phyloP scores from a whole-genome alignment of 257 asterid genomes.

The Ballota nigra region DNA sequence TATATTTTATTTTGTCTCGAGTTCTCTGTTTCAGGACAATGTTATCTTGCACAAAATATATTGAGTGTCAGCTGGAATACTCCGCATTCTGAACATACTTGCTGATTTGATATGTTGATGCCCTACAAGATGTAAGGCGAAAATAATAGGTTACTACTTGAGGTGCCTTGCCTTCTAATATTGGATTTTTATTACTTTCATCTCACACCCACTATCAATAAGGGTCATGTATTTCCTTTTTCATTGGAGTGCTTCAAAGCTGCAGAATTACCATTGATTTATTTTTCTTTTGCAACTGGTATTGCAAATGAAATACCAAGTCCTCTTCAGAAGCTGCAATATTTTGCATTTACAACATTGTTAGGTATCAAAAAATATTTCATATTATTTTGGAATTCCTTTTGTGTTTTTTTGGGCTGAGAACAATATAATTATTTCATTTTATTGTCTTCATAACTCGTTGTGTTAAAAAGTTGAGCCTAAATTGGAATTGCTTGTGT shows the following conservation, averaged over 20 bases:
- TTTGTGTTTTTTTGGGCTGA: no score
- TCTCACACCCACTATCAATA: background rate
- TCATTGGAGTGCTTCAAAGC: slow-evolving; percentile 3
- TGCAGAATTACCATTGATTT: slow-evolving; percentile 9
- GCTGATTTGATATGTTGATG: slow-evolving; percentile 26
- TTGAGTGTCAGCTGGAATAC: background rate
- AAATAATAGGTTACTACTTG: slow-evolving; percentile 81
- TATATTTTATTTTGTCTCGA: background rate
- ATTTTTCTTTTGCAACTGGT: slow-evolving; percentile 54
- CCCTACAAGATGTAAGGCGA: slow-evolving; percentile 63
- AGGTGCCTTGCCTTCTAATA: slow-evolving; percentile 45
- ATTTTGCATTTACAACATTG: slow-evolving; percentile 89
- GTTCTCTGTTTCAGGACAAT: background rate
- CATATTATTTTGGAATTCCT: background rate
- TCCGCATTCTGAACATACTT: slow-evolving; percentile 3
- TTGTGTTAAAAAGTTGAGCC: no score
- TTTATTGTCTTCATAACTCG: no score
- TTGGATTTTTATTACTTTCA: background rate
- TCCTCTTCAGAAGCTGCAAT: slow-evolving; percentile 93
- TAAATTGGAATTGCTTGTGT: no score
- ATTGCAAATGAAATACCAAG: slow-evolving; percentile 92
- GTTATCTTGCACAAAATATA: background rate
- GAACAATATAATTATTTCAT: no score
- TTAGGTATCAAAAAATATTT: slow-evolving; percentile 56
- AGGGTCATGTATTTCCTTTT: background rate